Base-by-base conservation (phyloP, 352 stramenopile species). In the Ophiocytium majus region DNA sequence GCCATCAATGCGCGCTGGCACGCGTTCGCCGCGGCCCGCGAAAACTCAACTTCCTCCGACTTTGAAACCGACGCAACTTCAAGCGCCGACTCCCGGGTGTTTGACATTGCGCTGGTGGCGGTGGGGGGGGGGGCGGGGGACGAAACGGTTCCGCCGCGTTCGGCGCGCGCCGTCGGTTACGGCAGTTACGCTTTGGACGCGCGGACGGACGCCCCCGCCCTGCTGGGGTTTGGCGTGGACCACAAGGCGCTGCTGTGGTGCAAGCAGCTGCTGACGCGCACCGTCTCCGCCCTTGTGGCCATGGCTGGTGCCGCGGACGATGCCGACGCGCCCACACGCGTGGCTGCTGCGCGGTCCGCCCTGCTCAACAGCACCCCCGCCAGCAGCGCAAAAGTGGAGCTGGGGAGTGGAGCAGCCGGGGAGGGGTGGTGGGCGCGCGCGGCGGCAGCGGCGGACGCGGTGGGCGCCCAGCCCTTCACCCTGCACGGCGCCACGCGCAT, bases 201-300 rank as follows among this genome's bases (percentile, higher is more conserved):
- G n/a, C 43, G 64, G 33, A 83, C 79, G 0, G 63, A 75, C 28
- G 85, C 78, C 32, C 35, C 87, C 36, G 49, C 79, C 34, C 76
- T 28, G 34, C 76, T 83, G 32, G 85, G 85, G 1, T 87, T 88
- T 37, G 85, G 81, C 17, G 74, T 88, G 32, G 85, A 88, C 35
- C 85, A 88, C 50, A 0, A 82, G 23, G 79, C 85, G 23, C 82
- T 88, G 78, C 35, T 57, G 32, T 88, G 85, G 85, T 88, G 85
- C 81, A 86, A 87, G 50, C 85, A 88, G 81, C 80, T 87, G 34
- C 63, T 86, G 32, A 79, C 1, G 5, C 43, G 43, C 43, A 14
- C 43, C 14, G 43, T 14, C 43, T 5, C 43, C 43, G 43, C 43
- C 43, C 5, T 57, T 14, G 43, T 14, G 5, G 43, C 43, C 43